Conservation (phyloP, 257 asterid genomes). For the Nicotiana paniculata region DNA sequence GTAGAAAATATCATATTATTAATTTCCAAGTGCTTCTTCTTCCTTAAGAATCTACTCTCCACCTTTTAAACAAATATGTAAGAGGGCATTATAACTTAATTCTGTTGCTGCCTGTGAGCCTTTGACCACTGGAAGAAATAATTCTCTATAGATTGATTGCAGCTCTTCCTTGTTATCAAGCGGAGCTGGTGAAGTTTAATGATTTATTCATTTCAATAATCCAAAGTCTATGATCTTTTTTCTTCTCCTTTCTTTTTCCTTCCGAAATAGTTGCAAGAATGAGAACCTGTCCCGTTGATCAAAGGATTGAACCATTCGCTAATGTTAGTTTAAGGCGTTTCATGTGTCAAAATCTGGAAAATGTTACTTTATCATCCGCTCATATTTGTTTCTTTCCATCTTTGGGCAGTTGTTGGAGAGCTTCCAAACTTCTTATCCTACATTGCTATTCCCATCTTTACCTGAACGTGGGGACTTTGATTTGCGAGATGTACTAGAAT, state of each 20-base stretch:
- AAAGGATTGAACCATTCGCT: neutral
- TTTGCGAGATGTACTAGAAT: slow-evolving; percentile 64
- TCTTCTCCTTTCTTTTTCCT: neutral
- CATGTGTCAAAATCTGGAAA: neutral
- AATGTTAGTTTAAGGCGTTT: neutral
- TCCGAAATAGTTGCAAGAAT: neutral
- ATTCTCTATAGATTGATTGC: neutral
- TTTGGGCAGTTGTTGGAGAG: slow-evolving; percentile 68
- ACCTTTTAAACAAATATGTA: neutral
- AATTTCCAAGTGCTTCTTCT: neutral
- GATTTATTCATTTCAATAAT: neutral
- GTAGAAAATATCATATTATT: neutral
- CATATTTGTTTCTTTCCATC: slow-evolving; percentile 3
- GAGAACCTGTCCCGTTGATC: neutral
- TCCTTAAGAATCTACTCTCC: neutral
- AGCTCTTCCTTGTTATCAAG: neutral
- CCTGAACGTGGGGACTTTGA: slow-evolving; percentile 89
- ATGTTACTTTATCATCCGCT: neutral
- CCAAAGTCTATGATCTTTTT: neutral
- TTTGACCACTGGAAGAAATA: neutral
- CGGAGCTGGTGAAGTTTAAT: neutral
- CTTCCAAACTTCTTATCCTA: slow-evolving; percentile 72
- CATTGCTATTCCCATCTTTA: slow-evolving; percentile 71
- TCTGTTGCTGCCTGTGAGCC: neutral
- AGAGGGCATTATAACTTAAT: neutral